Base-by-base conservation (phyloP, 306 rosid species). In the Carpinus fangiana region DNA sequence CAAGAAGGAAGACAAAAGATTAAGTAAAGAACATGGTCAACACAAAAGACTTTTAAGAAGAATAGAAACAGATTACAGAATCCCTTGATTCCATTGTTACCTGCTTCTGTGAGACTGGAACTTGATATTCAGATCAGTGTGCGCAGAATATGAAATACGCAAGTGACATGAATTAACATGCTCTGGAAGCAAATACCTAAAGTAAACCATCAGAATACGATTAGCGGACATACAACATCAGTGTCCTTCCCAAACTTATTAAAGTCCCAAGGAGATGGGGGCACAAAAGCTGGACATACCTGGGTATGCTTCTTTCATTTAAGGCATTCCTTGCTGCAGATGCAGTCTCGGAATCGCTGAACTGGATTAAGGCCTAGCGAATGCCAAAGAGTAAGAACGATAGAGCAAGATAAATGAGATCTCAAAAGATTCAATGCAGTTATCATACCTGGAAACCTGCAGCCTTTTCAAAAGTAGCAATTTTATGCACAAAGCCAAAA, bases 81-180 rank as follows among this genome's bases (percentile, higher is more conserved):
- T 45, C 60, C 73, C 79, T 54, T 74, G 52, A 74, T 46, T 73
- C 80, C 73, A 79, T 18, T 76, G 76, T 73, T 87, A 91, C 98
- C 98, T 93, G 98, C 98, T 93, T 79, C 98, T 90, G 79, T 93
- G 93, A 34, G 98, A 93, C 85, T 93, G 98, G 76, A 93, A 93
- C 87, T 93, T 93, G 89, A 93, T 93, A 82, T 93, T 93, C 80
- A 93, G 88, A 87, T 93, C 98, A 79, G 83, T 90, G 81, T 93
- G 98, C 1, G 98, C 98, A 4, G 98, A 93, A 83, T 93, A 93
- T 51, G 98, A 93, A 78, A 93, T 93, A 20, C 98, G 93, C 77
- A 93, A 83, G 80, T 89, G 80, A 74, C 95, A 88, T 48, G 97
- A 87, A 83, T 94, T 92, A 78, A 93, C 95, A 79, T 88, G 95